Evolutionary conservation across 1,284 basidiomycete genomes (phyloP).

Genomic region (Takashimella tepidaria): DNA sequence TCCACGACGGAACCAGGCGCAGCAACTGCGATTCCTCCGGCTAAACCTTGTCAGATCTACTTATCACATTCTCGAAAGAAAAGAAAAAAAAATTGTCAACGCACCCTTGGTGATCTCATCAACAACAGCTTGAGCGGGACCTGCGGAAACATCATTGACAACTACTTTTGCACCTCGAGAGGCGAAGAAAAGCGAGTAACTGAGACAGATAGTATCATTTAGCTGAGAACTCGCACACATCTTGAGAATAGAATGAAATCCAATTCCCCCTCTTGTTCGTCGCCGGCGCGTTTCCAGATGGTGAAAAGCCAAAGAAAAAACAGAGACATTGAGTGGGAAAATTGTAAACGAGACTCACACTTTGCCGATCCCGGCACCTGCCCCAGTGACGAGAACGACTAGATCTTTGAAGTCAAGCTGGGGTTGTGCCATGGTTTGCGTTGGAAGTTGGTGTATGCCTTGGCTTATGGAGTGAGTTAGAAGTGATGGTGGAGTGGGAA

Average conservation of each 20-base stretch:
- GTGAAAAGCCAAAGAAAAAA: no score
- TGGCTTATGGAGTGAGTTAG: background rate
- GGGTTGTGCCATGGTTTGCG: conserved; percentile 5
- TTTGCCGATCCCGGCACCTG: conserved; percentile 88
- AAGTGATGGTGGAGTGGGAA: background rate
- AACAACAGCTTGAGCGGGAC: conserved; percentile 87
- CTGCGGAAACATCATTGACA: conserved; percentile 87
- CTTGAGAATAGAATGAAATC: no score
- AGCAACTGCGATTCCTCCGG: conserved; percentile 76
- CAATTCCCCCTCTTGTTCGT: no score
- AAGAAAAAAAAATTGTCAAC: background rate
- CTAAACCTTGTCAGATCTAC: conserved; percentile 47
- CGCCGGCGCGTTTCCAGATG: no score
- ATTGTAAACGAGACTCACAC: conserved; percentile 62
- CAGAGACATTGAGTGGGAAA: no score
- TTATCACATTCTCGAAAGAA: background rate
- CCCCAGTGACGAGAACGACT: conserved; percentile 90
- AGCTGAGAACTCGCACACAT: no score
- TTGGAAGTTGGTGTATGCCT: background rate
- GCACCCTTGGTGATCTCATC: conserved; percentile 78
- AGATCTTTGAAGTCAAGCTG: conserved; percentile 70
- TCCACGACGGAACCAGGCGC: conserved; percentile 88
- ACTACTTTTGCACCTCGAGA: conserved; percentile 88
- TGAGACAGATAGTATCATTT: no score
- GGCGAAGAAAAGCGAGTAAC: conserved; percentile 87